Conservation (phyloP, 768 basidiomycete species). For the Pleurotus pulmonarius region DNA sequence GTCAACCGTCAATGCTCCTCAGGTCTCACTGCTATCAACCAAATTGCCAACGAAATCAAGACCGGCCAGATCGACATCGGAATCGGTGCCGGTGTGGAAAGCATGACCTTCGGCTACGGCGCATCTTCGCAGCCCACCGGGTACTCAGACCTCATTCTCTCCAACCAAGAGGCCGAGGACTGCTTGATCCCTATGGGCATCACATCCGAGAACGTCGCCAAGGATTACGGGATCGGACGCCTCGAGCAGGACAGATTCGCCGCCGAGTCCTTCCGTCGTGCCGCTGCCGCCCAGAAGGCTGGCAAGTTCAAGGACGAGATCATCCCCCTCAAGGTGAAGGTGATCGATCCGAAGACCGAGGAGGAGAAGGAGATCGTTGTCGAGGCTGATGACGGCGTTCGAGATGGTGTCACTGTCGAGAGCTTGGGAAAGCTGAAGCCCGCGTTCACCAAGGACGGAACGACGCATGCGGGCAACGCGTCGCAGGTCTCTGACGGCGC, state of each 20-base stretch:
- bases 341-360: slow-evolving; percentile 72
- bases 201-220: slow-evolving; percentile 91
- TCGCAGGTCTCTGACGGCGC: slow-evolving; percentile 93
- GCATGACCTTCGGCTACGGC: slow-evolving; percentile 82
- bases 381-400: slow-evolving; percentile 80
- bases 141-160: slow-evolving; percentile 63
- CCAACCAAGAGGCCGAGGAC: slow-evolving; percentile 69
- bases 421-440: slow-evolving; percentile 79
- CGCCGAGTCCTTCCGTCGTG: slow-evolving; percentile 81
- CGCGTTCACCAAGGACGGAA: slow-evolving; percentile 74
- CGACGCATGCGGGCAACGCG: slow-evolving; percentile 81
- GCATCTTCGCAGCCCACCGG: slow-evolving; percentile 48
- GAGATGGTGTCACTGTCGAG: slow-evolving; percentile 80
- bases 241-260: slow-evolving; percentile 82
- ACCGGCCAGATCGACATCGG: slow-evolving; percentile 86
- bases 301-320: slow-evolving; percentile 86
- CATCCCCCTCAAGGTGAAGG: slow-evolving; percentile 69
- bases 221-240: slow-evolving; percentile 71
- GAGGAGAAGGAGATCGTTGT: slow-evolving; percentile 65
- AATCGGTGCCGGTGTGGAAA: slow-evolving; percentile 90
- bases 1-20: slow-evolving; percentile 91
- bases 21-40: slow-evolving; percentile 77
- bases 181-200: slow-evolving; percentile 89
- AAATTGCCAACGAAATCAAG: slow-evolving; percentile 77
- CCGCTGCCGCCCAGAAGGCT: slow-evolving; percentile 72